These are phyloP conservation scores for Vitis amurensis DNA, from an alignment of 164 flowering plant genomes.

Conservation along the genomic window DNA sequence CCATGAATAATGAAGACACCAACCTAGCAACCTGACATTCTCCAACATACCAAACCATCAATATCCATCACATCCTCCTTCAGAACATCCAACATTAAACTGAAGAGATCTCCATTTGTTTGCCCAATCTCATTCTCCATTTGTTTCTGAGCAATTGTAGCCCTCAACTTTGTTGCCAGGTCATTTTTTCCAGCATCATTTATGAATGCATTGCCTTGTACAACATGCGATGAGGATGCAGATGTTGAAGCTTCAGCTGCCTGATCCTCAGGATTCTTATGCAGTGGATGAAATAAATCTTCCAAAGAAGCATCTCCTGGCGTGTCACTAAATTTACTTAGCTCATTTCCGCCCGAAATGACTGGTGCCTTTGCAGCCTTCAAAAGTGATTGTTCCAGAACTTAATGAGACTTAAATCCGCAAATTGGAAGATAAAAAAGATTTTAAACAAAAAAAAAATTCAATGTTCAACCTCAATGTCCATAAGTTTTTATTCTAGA, in stretches of 20 bases:
- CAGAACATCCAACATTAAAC: constrained; percentile 79
- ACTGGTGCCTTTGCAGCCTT: constrained; percentile 57
- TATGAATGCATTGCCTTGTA: constrained; percentile 31
- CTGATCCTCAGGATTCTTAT: constrained; percentile 47
- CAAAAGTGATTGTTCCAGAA: constrained; percentile 16
- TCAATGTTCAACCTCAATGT: too few species aligned
- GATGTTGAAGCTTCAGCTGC: constrained; percentile 77
- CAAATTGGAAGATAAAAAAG: neutral
- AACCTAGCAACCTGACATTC: constrained; percentile 1
- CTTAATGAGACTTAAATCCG: neutral
- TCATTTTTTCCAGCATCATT: constrained; percentile 68
- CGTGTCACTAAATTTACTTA: constrained; percentile 91
- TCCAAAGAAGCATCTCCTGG: constrained; percentile 97
- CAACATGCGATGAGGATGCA: constrained; percentile 55
- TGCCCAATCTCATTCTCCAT: constrained; percentile 76
- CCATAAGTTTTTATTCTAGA: too few species aligned
- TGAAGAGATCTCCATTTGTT: constrained; percentile 69
- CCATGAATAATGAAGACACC: neutral
- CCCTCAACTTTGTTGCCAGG: constrained; percentile 82
- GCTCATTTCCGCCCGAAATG: constrained; percentile 52
- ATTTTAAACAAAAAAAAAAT: neutral
- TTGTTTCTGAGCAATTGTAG: constrained; percentile 84
- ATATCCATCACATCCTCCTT: constrained; percentile 83
- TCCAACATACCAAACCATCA: constrained; percentile 71
- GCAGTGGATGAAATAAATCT: constrained; percentile 87